phyloP scores from a whole-genome alignment of 306 rosid species.

The Acacia confusa region DNA sequence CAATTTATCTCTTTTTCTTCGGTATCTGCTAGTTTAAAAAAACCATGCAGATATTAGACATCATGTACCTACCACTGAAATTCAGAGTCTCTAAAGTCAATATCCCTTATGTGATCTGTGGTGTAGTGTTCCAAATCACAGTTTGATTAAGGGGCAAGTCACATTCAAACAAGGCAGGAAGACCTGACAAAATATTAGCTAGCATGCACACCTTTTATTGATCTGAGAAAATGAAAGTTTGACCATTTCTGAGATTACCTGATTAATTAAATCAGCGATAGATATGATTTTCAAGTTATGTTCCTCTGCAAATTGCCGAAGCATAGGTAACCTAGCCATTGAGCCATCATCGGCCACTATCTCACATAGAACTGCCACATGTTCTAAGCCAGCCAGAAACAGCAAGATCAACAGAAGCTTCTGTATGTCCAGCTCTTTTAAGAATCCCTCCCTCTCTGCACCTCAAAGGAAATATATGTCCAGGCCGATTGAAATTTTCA shows the following conservation, averaged over 20 bases:
- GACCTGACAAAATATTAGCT: background rate
- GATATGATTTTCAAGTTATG: slow-evolving; percentile 70
- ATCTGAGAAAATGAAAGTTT: background rate
- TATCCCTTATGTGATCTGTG: background rate
- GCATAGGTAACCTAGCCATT: slow-evolving; percentile 77
- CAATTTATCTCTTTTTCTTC: slow-evolving; percentile 68
- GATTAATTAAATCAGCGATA: slow-evolving; percentile 69
- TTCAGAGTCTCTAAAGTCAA: background rate
- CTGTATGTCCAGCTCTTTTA: slow-evolving; percentile 78
- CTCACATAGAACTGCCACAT: slow-evolving; percentile 69
- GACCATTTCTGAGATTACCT: slow-evolving; percentile 39
- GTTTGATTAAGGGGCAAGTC: background rate
- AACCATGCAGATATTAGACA: background rate
- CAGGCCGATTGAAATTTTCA: slow-evolving; percentile 69
- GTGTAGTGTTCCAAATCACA: background rate
- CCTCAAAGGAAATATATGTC: slow-evolving; percentile 68
- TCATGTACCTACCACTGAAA: background rate
- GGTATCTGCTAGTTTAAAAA: slow-evolving; percentile 51
- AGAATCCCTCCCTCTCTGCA: slow-evolving; percentile 77
- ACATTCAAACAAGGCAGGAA: background rate
- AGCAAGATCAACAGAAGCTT: slow-evolving; percentile 79
- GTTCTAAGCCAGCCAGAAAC: slow-evolving; percentile 63
- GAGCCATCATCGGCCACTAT: slow-evolving; percentile 82
- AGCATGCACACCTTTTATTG: background rate
- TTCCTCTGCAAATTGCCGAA: slow-evolving; percentile 48